Evolutionary conservation across 2,329 filamentous ascomycete genomes (phyloP), one percentile per base, ranked within the genome.

Genomic region (Waltergamsia citrina): DNA sequence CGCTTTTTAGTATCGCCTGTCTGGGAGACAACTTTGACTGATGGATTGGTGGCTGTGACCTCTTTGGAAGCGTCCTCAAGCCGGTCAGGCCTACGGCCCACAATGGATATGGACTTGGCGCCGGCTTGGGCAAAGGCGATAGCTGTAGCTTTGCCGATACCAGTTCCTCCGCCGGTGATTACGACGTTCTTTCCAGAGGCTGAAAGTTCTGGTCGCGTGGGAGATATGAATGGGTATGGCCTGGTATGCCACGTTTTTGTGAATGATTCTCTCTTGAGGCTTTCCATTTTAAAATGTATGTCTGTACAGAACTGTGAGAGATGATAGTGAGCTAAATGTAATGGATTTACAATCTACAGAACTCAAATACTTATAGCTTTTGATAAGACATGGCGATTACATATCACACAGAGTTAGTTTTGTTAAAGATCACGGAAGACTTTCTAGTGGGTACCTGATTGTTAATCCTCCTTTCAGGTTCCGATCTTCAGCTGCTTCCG

Each of bases 131-230:
- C 51, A 39, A 69, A 84, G 17, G 76, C 60, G 28, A 67, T 63
- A 1, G 77, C 78, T 7, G 79, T 69, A 1, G 75, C 72, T 38
- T 72, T 70, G 2, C 78, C 78, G 18, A 83, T 72, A 9, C 78
- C 76, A 0, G 66, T 69, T 2, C 70, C 69, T 4, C 69, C 77
- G 27, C 79, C 79, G 1, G 76, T 81, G 45, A 84, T 75, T 11
- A 83, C 60, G 5, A 79, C 68, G 8, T 65, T 73, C 19, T 52
- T 50, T 3, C 53, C 55, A 3, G 40, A 43, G 3, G 49, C 52
- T 0, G 51, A 55, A 5, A 60, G 46, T 30, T 54, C 51, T 0
- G 51, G 49, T 5, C 51, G 44, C 3, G 29, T 26, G 2, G 57
- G 53, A 0, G 45, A 47, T 33, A 59, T 56, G 17, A 37, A 20